A percentile compares a stretch with the other conserved stretches of the same genome.
phyloP scores from a whole-genome alignment of 2,329 filamentous ascomycete species.

The Neonectria sp. region DNA sequence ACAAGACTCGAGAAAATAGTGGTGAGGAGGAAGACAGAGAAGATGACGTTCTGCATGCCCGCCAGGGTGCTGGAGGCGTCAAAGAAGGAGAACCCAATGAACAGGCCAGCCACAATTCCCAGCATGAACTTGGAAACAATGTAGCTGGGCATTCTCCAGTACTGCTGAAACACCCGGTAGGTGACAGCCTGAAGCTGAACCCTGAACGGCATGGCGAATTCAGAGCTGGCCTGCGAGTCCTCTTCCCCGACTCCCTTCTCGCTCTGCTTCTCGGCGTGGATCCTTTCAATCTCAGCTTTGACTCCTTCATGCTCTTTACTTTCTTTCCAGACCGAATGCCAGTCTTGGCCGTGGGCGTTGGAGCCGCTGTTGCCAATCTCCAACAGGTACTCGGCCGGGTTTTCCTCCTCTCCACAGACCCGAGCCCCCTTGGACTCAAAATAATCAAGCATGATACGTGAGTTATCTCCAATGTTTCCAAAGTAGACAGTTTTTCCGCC shows the following conservation, averaged over 20 bases:
- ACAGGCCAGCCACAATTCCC: slow-evolving; percentile 72
- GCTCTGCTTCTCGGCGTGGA: slow-evolving; percentile 66
- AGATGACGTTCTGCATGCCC: slow-evolving; percentile 82
- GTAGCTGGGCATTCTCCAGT: slow-evolving; percentile 86
- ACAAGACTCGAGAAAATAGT: slow-evolving; percentile 81
- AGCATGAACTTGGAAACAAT: slow-evolving; percentile 81
- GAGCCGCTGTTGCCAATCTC: slow-evolving; percentile 62
- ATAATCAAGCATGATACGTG: slow-evolving; percentile 70
- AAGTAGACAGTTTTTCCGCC: slow-evolving; percentile 80
- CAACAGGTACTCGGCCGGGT: slow-evolving; percentile 85
- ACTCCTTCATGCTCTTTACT: slow-evolving; percentile 67
- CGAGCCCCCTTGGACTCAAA: slow-evolving; percentile 77
- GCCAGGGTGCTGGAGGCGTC: slow-evolving; percentile 67
- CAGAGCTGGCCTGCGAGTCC: slow-evolving; percentile 59
- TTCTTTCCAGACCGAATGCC: slow-evolving; percentile 77
- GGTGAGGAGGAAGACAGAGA: slow-evolving; percentile 81
- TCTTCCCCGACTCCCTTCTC: slow-evolving; percentile 36
- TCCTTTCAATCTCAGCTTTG: slow-evolving; percentile 73
- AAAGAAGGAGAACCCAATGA: slow-evolving; percentile 84
- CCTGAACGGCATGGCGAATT: slow-evolving; percentile 84
- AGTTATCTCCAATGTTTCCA: slow-evolving; percentile 75
- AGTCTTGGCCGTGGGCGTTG: slow-evolving; percentile 66
- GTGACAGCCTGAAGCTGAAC: slow-evolving; percentile 77
- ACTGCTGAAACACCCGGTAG: slow-evolving; percentile 82
- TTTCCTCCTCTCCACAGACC: slow-evolving; percentile 72